Evolutionary conservation across 2,329 filamentous ascomycete species (phyloP).

Genomic region (Verticillium longisporum): DNA sequence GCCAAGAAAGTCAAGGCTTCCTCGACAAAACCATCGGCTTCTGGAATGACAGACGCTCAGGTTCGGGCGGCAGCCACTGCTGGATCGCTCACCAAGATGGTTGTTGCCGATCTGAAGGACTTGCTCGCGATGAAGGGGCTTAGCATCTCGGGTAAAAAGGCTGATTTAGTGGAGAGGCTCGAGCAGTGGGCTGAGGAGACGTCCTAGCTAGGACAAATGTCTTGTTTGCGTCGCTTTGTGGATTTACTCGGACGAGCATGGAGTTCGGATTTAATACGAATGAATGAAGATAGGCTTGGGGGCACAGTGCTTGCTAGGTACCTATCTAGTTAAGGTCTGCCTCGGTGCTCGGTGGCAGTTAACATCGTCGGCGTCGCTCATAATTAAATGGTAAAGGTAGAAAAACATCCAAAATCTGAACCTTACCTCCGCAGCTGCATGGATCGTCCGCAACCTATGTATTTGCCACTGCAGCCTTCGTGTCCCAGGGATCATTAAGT

Average conservation of each 20-base stretch:
- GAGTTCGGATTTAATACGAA: background rate
- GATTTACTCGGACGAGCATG: background rate
- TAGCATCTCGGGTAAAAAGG: constrained; percentile 44
- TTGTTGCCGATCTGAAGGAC: constrained; percentile 45
- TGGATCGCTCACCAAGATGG: constrained; percentile 44
- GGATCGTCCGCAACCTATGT: too few relatives aligned
- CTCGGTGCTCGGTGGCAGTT: too few relatives aligned
- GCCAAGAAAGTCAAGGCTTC: constrained; percentile 37
- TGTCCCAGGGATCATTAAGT: too few relatives aligned
- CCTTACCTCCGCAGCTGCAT: too few relatives aligned
- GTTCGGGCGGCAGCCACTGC: constrained; percentile 37
- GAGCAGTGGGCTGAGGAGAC: constrained; percentile 51
- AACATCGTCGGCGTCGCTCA: too few relatives aligned
- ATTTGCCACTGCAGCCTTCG: too few relatives aligned
- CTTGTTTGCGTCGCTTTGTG: background rate
- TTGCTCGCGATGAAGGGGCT: constrained; percentile 40
- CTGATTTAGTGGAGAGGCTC: constrained; percentile 45
- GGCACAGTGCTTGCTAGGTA: too few relatives aligned
- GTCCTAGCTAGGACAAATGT: constrained; percentile 7
- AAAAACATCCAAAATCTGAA: too few relatives aligned
- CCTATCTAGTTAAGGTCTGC: too few relatives aligned
- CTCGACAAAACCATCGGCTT: constrained; percentile 23
- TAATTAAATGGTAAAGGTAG: too few relatives aligned
- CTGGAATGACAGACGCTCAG: constrained; percentile 35
- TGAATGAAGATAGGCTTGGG: too few relatives aligned